phyloP scores from a whole-genome alignment of 2,329 filamentous ascomycete genomes.

The Claviceps pusilla region DNA sequence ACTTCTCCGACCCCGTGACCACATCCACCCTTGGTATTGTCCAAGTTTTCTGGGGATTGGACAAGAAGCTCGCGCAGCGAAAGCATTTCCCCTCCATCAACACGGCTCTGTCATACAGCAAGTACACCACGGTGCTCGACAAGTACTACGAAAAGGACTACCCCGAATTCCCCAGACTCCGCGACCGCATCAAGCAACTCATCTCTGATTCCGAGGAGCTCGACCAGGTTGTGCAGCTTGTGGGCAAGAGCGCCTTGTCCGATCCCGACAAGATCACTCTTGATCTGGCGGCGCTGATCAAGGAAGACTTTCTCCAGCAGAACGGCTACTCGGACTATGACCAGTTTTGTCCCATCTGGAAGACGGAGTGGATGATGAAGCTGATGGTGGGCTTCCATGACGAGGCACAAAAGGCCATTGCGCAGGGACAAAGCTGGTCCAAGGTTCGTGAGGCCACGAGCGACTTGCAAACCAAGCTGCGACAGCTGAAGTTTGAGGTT shows the following conservation, averaged over 20 bases:
- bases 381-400: slow-evolving; percentile 97
- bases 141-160: slow-evolving; percentile 88
- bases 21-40: slow-evolving; percentile 89
- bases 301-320: slow-evolving; percentile 98
- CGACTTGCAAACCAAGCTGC: slow-evolving; percentile 71
- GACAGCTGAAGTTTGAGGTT: slow-evolving; percentile 93
- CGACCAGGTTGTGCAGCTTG: slow-evolving; percentile 95
- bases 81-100: slow-evolving; percentile 99
- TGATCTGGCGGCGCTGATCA: slow-evolving; percentile 78
- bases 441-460: slow-evolving; percentile 84
- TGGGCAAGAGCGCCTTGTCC: slow-evolving; percentile 90
- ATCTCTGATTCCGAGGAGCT: slow-evolving; percentile 91
- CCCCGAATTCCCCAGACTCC: slow-evolving; percentile 83
- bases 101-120: slow-evolving; percentile 86
- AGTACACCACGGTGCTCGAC: slow-evolving; percentile 80
- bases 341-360: slow-evolving; percentile 98
- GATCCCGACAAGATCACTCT: slow-evolving; percentile 97
- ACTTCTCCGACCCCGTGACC: slow-evolving; percentile 97
- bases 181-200: slow-evolving; percentile 85
- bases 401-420: slow-evolving; percentile 87
- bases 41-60: slow-evolving; percentile 98
- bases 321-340: slow-evolving; percentile 99
- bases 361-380: slow-evolving; percentile 99
- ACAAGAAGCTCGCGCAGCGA: slow-evolving; percentile 97
- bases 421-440: slow-evolving; percentile 78